Percentiles rank a stretch among this genome's conserved stretches.
These are phyloP conservation scores for Aspergillus nanangensis DNA, from an alignment of 495 filamentous ascomycete genomes.

Conservation along the genomic window DNA sequence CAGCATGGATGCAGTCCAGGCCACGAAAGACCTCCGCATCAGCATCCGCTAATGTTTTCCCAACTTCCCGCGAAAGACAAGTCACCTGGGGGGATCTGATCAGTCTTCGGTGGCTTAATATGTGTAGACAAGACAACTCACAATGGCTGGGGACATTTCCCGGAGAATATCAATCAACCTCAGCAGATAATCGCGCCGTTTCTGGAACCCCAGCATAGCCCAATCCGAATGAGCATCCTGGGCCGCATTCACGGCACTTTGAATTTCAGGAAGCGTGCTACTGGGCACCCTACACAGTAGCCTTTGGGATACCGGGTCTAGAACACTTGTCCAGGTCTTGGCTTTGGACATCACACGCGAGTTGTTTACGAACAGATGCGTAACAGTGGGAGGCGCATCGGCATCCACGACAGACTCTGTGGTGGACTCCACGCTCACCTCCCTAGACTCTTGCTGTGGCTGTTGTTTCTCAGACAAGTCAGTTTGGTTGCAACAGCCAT, in stretches of 20 bases:
- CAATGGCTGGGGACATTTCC: conserved; percentile 19
- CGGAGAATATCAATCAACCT: conserved; percentile 16
- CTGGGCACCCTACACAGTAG: conserved; percentile 18
- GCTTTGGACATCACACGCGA: conserved; percentile 18
- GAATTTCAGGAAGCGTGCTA: conserved; percentile 18
- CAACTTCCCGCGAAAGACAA: conserved; percentile 18
- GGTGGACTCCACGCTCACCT: neutral
- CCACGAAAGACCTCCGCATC: conserved; percentile 23
- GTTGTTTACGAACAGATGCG: conserved; percentile 23
- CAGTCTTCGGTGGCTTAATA: neutral
- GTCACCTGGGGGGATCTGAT: conserved; percentile 6
- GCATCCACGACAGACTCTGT: neutral
- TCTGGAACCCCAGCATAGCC: conserved; percentile 15
- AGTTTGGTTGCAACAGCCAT: conserved; percentile 1
- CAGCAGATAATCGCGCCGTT: conserved; percentile 18
- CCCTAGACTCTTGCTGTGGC: neutral
- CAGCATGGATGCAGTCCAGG: conserved; percentile 23
- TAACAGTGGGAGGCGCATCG: conserved; percentile 8
- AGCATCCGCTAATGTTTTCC: conserved; percentile 25
- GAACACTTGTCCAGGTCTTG: conserved; percentile 18
- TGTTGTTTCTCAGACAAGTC: neutral
- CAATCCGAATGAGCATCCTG: conserved; percentile 18
- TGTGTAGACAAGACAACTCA: conserved; percentile 1
- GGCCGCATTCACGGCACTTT: conserved; percentile 20
- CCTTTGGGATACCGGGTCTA: conserved; percentile 22